A percentile compares a stretch with the other conserved stretches of the same genome.
Evolutionary conservation across 202 grass and related monocot species (phyloP).

Genomic region (Zizania palustris): DNA sequence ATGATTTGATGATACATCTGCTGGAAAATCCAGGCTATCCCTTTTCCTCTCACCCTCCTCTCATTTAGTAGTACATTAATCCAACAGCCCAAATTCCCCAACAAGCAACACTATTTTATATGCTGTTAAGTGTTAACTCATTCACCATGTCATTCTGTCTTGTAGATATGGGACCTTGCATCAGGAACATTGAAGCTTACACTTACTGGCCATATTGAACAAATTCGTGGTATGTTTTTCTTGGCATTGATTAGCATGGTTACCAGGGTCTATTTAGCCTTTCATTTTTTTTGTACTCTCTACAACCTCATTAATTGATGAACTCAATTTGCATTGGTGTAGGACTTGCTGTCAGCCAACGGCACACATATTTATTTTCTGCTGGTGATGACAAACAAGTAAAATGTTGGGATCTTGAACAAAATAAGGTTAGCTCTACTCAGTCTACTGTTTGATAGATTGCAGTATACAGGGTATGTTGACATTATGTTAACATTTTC

Average conservation of each 20-base stretch:
- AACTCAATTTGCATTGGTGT: slow-evolving; percentile 21
- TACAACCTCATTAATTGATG: slow-evolving; percentile 15
- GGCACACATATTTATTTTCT: slow-evolving; percentile 94
- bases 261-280: neutral
- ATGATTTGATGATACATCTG: neutral
- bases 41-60: too few relatives aligned
- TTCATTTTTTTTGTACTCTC: neutral
- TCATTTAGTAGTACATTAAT: neutral
- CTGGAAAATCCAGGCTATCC: neutral
- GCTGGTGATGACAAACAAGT: slow-evolving; percentile 99
- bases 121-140: neutral
- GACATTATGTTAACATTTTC: slow-evolving; percentile 20
- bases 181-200: slow-evolving; percentile 95
- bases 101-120: neutral
- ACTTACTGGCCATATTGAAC: slow-evolving; percentile 94
- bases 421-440: slow-evolving; percentile 91
- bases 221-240: slow-evolving; percentile 72
- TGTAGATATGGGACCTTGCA: slow-evolving; percentile 98
- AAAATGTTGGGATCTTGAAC: slow-evolving; percentile 99
- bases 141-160: slow-evolving; percentile 24
- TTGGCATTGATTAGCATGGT: neutral
- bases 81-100: neutral
- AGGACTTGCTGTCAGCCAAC: slow-evolving; percentile 96
- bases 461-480: slow-evolving; percentile 20
- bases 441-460: neutral